Percentiles rank a stretch among this genome's conserved stretches.
Evolutionary conservation across 2,329 filamentous ascomycete species (phyloP).

Genomic region (Xylaria digitata): DNA sequence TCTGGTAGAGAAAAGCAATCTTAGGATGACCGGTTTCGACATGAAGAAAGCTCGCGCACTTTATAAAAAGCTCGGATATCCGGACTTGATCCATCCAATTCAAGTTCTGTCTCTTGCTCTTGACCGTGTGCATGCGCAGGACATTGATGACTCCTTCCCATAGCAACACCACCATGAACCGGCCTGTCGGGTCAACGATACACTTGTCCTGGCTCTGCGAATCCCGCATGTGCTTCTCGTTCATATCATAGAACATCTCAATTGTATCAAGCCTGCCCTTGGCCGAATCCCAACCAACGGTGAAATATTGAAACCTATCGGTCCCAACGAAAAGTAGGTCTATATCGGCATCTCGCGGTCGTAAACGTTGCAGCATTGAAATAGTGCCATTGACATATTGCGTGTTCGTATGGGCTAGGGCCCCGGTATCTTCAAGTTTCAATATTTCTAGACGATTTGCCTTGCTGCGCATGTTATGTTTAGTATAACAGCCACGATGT

Average conservation of each 20-base stretch:
- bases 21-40: constrained; percentile 68
- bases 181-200: constrained; percentile 82
- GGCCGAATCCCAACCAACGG: constrained; percentile 80
- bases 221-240: constrained; percentile 75
- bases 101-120: constrained; percentile 58
- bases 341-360: constrained; percentile 76
- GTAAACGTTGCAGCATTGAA: constrained; percentile 83
- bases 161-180: constrained; percentile 67
- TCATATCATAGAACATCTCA: constrained; percentile 63
- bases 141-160: constrained; percentile 71
- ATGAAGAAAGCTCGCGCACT: constrained; percentile 67
- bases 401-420: constrained; percentile 67
- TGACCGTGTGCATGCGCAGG: constrained; percentile 61
- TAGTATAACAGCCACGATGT: constrained; percentile 43
- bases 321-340: constrained; percentile 95
- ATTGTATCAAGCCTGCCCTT: constrained; percentile 62
- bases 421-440: constrained; percentile 72
- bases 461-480: constrained; percentile 67
- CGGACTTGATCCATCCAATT: constrained; percentile 66
- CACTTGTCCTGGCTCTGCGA: constrained; percentile 86
- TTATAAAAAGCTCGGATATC: constrained; percentile 70
- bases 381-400: constrained; percentile 86
- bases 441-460: constrained; percentile 89
- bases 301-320: constrained; percentile 90
- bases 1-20: constrained; percentile 69